Conservation (phyloP, 2,329 filamentous ascomycete genomes). For the Triangularia verruculosa region DNA sequence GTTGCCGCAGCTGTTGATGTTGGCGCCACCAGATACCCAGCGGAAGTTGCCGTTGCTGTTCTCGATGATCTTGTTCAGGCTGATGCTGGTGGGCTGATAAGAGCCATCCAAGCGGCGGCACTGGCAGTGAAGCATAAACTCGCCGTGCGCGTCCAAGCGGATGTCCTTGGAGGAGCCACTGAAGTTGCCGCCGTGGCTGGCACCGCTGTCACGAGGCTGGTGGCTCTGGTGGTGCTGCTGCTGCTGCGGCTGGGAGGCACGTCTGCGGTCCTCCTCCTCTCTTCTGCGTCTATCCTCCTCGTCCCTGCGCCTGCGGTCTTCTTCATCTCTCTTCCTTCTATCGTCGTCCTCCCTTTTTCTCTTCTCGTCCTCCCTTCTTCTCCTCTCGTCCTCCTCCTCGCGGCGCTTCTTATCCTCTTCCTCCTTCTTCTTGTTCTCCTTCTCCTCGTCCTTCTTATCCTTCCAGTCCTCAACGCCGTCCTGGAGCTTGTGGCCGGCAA, state of each 20-base stretch:
- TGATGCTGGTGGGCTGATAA: conserved; percentile 35
- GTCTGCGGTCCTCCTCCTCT: conserved; percentile 11
- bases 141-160: conserved; percentile 32
- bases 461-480: conserved; percentile 40
- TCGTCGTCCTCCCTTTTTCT: conserved; percentile 34
- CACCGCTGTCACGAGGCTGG: conserved; percentile 19
- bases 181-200: conserved; percentile 34
- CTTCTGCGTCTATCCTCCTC: conserved; percentile 6
- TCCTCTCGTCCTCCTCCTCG: conserved; percentile 19
- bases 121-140: conserved; percentile 35
- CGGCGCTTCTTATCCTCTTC: conserved; percentile 28
- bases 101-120: conserved; percentile 35
- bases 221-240: conserved; percentile 17
- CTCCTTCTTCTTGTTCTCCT: conserved; percentile 29
- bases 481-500: conserved; percentile 42
- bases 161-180: conserved; percentile 36
- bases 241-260: neutral
- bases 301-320: conserved; percentile 23
- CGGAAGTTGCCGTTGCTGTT: conserved; percentile 40
- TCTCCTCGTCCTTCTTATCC: conserved; percentile 40
- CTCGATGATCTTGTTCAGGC: conserved; percentile 36
- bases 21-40: conserved; percentile 30
- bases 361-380: conserved; percentile 29
- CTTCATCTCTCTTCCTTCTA: conserved; percentile 38
- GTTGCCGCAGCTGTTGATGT: conserved; percentile 21